phyloP scores from a whole-genome alignment of 2,329 filamentous ascomycete genomes.

The Stachybotrys chartarum region DNA sequence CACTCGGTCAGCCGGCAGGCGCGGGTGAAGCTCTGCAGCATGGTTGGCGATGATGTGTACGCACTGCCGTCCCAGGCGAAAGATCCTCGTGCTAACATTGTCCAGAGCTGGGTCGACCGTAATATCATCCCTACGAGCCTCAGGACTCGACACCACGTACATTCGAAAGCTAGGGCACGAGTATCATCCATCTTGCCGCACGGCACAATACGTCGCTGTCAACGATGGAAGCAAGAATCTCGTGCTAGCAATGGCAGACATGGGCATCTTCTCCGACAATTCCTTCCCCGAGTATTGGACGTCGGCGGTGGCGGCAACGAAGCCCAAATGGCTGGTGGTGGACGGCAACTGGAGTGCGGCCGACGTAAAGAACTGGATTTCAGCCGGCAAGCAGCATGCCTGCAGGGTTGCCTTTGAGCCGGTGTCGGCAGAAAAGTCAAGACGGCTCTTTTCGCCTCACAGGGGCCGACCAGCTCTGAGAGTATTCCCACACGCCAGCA shows the following conservation, averaged over 20 bases:
- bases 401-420: conserved; percentile 76
- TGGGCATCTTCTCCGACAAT: conserved; percentile 68
- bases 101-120: conserved; percentile 65
- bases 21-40: conserved; percentile 68
- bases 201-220: conserved; percentile 85
- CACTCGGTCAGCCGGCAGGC: conserved; percentile 55
- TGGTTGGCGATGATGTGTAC: conserved; percentile 71
- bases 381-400: conserved; percentile 46
- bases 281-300: conserved; percentile 52
- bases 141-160: conserved; percentile 57
- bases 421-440: conserved; percentile 75
- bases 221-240: conserved; percentile 81
- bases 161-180: conserved; percentile 50
- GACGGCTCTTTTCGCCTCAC: conserved; percentile 53
- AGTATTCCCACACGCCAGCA: conserved; percentile 53
- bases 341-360: conserved; percentile 78
- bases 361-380: conserved; percentile 62
- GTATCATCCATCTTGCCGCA: conserved; percentile 50
- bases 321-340: conserved; percentile 71
- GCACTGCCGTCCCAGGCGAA: conserved; percentile 12
- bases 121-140: conserved; percentile 54
- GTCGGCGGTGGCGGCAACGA: conserved; percentile 45
- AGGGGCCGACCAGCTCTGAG: conserved; percentile 30
- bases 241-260: conserved; percentile 91
- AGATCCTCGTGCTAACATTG: background rate